A percentile compares a stretch with the other conserved stretches of the same genome.
Conservation (phyloP, 2,329 filamentous ascomycete genomes). For the Calonectria hongkongensis region DNA sequence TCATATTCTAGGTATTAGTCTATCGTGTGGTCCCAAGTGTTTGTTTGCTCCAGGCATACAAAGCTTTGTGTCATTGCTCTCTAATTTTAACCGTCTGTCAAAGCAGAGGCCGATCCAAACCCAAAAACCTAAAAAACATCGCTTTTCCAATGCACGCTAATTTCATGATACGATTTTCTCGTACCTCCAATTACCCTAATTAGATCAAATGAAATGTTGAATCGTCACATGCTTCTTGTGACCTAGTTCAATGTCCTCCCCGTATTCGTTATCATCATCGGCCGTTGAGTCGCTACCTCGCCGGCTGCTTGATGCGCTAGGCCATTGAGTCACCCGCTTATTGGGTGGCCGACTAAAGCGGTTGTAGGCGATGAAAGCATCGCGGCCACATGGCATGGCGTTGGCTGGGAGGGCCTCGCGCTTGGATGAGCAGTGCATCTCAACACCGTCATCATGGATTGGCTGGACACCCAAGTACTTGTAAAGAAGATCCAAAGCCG, state of each 20-base stretch:
- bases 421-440: constrained; percentile 18
- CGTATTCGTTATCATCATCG: not conserved
- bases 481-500: constrained; percentile 51
- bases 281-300: not conserved
- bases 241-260: constrained; percentile 5
- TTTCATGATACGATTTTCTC: not conserved
- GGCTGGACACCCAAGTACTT: constrained; percentile 57
- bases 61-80: not conserved
- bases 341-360: constrained; percentile 53
- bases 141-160: constrained; percentile 22
- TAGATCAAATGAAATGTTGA: constrained; percentile 19
- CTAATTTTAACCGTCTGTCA: constrained; percentile 5
- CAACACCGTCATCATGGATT: constrained; percentile 54
- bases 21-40: not conserved
- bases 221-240: constrained; percentile 6
- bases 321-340: constrained; percentile 8
- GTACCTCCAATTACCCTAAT: not conserved
- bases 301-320: not conserved
- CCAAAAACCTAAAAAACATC: not conserved
- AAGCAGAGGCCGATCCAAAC: not conserved
- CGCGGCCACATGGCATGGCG: not conserved
- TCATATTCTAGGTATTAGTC: constrained; percentile 11
- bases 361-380: constrained; percentile 39
- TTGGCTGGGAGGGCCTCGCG: constrained; percentile 30
- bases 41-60: constrained; percentile 14